phyloP scores from a whole-genome alignment of 139 green algal genomes.

The Auxenochlorella pyrenoidosa region DNA sequence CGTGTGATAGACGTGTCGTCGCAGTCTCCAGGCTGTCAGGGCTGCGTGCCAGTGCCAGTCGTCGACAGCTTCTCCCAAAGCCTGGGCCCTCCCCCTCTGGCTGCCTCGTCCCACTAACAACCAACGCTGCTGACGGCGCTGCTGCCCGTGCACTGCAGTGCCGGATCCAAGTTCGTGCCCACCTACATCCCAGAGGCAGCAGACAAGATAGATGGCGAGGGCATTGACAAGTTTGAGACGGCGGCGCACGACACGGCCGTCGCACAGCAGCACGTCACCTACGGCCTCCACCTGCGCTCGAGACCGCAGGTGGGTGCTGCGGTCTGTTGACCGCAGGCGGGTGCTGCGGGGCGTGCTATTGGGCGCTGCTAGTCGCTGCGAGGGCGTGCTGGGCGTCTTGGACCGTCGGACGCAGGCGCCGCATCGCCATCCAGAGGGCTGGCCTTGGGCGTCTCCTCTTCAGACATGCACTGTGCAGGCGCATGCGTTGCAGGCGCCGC shows the following conservation, averaged over 20 bases:
- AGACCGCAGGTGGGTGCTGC: slow-evolving; percentile 1
- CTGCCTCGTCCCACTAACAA: neutral
- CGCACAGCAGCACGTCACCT: slow-evolving; percentile 36
- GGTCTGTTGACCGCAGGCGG: neutral
- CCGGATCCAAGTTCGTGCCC: slow-evolving; percentile 15
- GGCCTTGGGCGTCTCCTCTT: too few relatives aligned
- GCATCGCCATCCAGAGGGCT: too few relatives aligned
- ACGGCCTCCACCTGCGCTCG: slow-evolving; percentile 30
- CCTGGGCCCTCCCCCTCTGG: too few relatives aligned
- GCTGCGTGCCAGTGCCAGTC: neutral
- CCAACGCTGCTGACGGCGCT: too few relatives aligned
- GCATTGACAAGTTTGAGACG: slow-evolving; percentile 53
- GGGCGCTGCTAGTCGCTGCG: too few relatives aligned
- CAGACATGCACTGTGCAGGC: too few relatives aligned
- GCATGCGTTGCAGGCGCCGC: too few relatives aligned
- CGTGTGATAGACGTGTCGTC: neutral
- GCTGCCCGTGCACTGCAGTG: neutral
- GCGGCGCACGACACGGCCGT: slow-evolving; percentile 39
- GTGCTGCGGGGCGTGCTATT: neutral
- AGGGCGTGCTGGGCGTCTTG: too few relatives aligned
- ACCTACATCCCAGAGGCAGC: slow-evolving; percentile 41
- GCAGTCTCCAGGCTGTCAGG: neutral
- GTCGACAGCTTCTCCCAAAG: neutral
- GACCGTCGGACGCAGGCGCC: too few relatives aligned
- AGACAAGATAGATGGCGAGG: slow-evolving; percentile 29